phyloP scores from a whole-genome alignment of 2,329 filamentous ascomycete species.

The Dothistroma septosporum region DNA sequence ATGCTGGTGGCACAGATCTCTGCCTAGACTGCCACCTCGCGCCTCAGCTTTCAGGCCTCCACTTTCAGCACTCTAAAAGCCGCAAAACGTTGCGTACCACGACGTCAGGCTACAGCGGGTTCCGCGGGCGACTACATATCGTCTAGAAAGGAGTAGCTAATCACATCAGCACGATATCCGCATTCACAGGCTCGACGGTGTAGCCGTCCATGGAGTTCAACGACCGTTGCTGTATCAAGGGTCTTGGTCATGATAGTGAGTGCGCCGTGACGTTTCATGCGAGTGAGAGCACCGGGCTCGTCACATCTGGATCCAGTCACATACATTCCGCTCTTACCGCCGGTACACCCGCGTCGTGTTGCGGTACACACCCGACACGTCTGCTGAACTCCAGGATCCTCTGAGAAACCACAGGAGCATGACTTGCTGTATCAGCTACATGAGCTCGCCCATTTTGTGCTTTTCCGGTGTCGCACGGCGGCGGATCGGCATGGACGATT shows the following conservation, averaged over 20 bases:
- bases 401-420: neutral
- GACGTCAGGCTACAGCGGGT: constrained; percentile 9
- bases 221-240: neutral
- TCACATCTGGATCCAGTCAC: constrained; percentile 2
- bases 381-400: neutral
- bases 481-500: neutral
- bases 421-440: constrained; percentile 2
- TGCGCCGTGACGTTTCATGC: neutral
- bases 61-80: neutral
- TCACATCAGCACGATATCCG: neutral
- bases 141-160: constrained; percentile 4
- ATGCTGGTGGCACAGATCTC: constrained; percentile 8
- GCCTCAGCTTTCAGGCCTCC: neutral
- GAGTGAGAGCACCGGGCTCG: constrained; percentile 11
- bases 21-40: constrained; percentile 3
- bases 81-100: neutral
- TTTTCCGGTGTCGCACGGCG: neutral
- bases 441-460: neutral
- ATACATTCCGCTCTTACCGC: constrained; percentile 4
- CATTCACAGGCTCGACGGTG: neutral
- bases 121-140: constrained; percentile 7
- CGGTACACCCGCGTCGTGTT: neutral
- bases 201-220: neutral
- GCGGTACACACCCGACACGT: constrained; percentile 13
- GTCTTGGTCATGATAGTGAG: neutral